Base-by-base conservation (phyloP, 208 protist genomes). In the Kentomonas sorsogonicus region DNA sequence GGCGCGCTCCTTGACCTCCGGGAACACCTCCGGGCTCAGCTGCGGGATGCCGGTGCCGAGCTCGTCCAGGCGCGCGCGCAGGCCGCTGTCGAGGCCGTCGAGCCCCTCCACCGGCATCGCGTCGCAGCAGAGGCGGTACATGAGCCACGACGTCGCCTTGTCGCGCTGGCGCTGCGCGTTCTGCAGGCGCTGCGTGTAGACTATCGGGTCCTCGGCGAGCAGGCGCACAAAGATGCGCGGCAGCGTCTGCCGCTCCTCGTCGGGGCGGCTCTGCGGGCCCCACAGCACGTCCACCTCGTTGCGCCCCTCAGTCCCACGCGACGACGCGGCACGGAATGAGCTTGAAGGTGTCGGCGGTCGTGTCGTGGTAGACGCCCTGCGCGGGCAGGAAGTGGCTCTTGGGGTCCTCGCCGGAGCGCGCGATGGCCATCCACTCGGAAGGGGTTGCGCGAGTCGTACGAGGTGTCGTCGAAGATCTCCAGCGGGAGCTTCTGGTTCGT, bases 381-480 rank as follows among this genome's bases (percentile, higher is more conserved):
- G 91, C 88, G 18, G 91, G 91, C 3, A 96, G 69, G 67, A 91
- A 96, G 10, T 69, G 74, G 22, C 83, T 60, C 23, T 31, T 39
- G 25, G 64, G 51, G 53, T 84, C 50, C 38, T 67, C 50, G 63
- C 59, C 64, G 18, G 40, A 69, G 9, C 53, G 48, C 22, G 91
- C 91, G 58, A 96, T 92, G 41, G 70, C 74, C 82, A 93, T 96
- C 89, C 91, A 96, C 79, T 96, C 91, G 5, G 72, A n/a, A 69
- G 11, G 91, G 85, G 55, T 87, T 94, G 45, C 93, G 84, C 56
- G 63, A 79, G 60, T 98, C 96, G 65, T 95, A 97, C 2, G 96
- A 96, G 18, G 89, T 97, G 74, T 99, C 90, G 67, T 99, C 97
- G 65, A 98, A 98, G 6, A 90, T 57, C 65, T 97, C 88, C 3